Evolutionary conservation across 2,329 filamentous ascomycete species (phyloP), one percentile per base, ranked within the genome.

Genomic region (Cytospora piceae): DNA sequence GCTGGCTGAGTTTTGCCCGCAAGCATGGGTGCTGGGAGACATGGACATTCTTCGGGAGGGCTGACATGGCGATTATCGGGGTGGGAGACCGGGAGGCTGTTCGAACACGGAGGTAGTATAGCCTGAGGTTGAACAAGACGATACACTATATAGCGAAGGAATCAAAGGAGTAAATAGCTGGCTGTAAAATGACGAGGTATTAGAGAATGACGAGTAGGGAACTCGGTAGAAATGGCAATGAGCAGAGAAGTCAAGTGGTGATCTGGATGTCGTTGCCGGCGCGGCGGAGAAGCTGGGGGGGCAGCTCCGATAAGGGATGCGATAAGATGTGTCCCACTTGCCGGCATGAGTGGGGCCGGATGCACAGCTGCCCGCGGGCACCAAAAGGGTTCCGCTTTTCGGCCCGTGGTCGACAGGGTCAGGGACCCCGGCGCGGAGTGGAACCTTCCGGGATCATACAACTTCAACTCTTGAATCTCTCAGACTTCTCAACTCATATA

Each of bases 21-120:
- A 97, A 84, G 78, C 92, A 96, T 42, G 94, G 94, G 77, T 98
- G 94, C 20, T 81, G 82, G 49, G 93, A 97, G 75, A 97, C 81
- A 79, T 95, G 92, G 68, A 90, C 86, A 74, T 89, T 89, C 71
- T 83, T 69, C 12, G 85, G 85, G 53, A 88, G 77, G 51, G 61
- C 14, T 61, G 74, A 74, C 72, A 77, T 75, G 56, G 63, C 62
- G 61, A 37, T 22, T 20, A 42, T 11, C n/a, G 27, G 4, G 37
- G 52, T 1, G 24, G 31, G 29, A 8, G 53, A 32, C 12, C 17
- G 2, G 34, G 22, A 22, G 39, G 61, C 34, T 63, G 37, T 39
- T n/a, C 24, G 39, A 15, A 6, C 24, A 63, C 61, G 17, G 42
- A 37, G 42, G 22, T 15, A 34, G n/a, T 29, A 27, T 24, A 63